Percentiles rank a stretch among this genome's conserved stretches.
phyloP scores from a whole-genome alignment of 257 asterid genomes.

The Thymus quinquecostatus region DNA sequence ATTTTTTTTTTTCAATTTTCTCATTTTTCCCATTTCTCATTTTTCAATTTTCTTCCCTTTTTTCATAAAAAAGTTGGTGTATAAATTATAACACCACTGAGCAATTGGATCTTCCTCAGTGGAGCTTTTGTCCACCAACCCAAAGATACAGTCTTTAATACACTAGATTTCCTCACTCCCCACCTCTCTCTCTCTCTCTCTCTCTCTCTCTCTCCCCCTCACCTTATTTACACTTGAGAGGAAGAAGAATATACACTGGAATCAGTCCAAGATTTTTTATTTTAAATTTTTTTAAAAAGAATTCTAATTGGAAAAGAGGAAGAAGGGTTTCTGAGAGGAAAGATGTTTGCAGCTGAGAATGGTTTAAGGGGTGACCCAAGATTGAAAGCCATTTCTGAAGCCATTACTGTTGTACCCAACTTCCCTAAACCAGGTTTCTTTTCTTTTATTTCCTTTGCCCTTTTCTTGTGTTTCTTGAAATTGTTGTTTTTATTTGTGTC shows the following conservation, averaged over 20 bases:
- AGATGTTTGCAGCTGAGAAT: conserved; percentile 95
- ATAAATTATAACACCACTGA: conserved; percentile 45
- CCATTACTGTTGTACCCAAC: conserved; percentile 86
- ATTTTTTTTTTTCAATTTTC: no score
- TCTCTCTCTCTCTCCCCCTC: background rate
- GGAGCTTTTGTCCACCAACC: conserved; percentile 50
- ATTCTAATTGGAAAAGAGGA: background rate
- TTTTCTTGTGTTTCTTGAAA: background rate
- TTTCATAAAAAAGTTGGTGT: conserved; percentile 13
- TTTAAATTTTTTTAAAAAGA: background rate
- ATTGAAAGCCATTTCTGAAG: conserved; percentile 79
- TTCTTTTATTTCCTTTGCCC: background rate
- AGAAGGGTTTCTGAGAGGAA: conserved; percentile 17
- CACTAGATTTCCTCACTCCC: conserved; percentile 7
- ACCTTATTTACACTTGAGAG: conserved; percentile 12
- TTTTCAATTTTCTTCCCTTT: background rate
- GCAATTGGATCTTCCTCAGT: conserved; percentile 50
- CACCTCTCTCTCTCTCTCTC: background rate
- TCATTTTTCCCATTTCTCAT: no score
- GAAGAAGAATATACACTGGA: conserved; percentile 6
- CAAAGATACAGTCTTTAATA: conserved; percentile 38
- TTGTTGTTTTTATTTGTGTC: background rate
- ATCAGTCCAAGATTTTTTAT: background rate
- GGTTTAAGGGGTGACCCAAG: conserved; percentile 94
- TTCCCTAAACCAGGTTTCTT: conserved; percentile 84